Base-by-base conservation (phyloP, 2,329 filamentous ascomycete species). In the Talaromyces rugulosus region DNA sequence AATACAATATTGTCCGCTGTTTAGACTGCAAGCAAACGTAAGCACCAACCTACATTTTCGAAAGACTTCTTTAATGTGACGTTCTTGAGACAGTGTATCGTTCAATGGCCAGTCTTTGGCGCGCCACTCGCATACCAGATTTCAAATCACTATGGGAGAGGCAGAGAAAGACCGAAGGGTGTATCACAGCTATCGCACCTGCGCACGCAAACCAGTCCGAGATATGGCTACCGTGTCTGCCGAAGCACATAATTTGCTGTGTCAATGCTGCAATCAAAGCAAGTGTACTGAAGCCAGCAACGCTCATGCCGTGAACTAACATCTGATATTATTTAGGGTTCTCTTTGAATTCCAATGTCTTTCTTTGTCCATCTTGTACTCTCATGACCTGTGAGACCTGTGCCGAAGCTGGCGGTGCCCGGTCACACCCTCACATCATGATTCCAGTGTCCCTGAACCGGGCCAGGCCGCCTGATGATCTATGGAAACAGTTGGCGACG, bases 371-470 rank as follows among this genome's bases (percentile, higher is more conserved):
- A 14, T 59, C 61, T 3, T 62, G 61, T 31, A 62, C 61, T 18
- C 55, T 62, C 47, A 62, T 59, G 1, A 47, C 61, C n/a, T 62
- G 61, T 50, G 61, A 59, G 27, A 53, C 42, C 4, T 62, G 61
- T 56, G 57, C 61, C 14, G 57, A 62, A n/a, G 56, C 33, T 14
- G 61, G 61, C 5, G 61, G 61, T 34, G 61, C 61, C 42, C 56
- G 61, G 1, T 62, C 61, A 9, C 61, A 62, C 33, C 53, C 61
- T 33, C 61, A 62, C 51, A 62, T 62, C 16, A 62, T 62, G 61
- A 42, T 62, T 30, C 56, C 61, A 16, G 53, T 53, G 1, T 56
- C 51, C 11, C 27, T 62, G 9, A 44, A 52, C 31, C 42, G 61
- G 18, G 56, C 40, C 33, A 53, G 56, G 23, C 61, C 61, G 5